These are phyloP conservation scores for Mortierella claussenii DNA, from an alignment of 192 early-diverging fungal genomes.

Conservation along the genomic window DNA sequence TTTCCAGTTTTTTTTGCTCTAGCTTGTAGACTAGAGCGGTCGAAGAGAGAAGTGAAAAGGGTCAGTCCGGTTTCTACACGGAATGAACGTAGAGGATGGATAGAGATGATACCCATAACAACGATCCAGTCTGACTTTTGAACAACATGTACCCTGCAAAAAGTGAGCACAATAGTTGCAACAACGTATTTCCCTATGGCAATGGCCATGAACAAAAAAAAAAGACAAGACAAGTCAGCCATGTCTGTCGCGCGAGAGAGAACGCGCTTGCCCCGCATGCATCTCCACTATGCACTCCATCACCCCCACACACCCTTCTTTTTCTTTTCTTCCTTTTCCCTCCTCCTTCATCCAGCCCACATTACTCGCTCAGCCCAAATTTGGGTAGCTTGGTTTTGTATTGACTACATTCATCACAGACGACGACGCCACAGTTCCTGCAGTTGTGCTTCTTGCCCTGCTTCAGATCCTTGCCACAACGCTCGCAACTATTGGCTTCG, in stretches of 20 bases:
- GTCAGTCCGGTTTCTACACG: background rate
- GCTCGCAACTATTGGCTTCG: background rate
- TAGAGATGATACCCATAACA: background rate
- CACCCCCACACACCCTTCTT: too few relatives aligned
- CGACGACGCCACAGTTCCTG: background rate
- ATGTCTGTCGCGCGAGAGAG: too few relatives aligned
- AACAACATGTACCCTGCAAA: slow-evolving; percentile 36
- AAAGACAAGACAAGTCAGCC: too few relatives aligned
- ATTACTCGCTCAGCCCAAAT: too few relatives aligned
- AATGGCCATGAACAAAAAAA: too few relatives aligned
- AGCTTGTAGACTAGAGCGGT: slow-evolving; percentile 31
- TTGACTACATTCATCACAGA: slow-evolving; percentile 25
- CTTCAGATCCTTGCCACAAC: background rate
- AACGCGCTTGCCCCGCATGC: too few relatives aligned
- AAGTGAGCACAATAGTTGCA: slow-evolving; percentile 40
- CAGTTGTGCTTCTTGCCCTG: background rate
- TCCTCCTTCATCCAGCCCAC: background rate
- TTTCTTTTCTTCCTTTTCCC: too few relatives aligned
- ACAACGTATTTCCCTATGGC: slow-evolving; percentile 31
- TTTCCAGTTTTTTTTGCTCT: slow-evolving; percentile 16
- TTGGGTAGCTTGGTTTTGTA: slow-evolving; percentile 29
- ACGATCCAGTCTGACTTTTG: too few relatives aligned
- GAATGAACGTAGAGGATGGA: background rate
- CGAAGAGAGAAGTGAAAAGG: background rate
- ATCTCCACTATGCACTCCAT: too few relatives aligned